These are phyloP conservation scores for Canavalia gladiata DNA, from an alignment of 306 rosid species.

Conservation along the genomic window DNA sequence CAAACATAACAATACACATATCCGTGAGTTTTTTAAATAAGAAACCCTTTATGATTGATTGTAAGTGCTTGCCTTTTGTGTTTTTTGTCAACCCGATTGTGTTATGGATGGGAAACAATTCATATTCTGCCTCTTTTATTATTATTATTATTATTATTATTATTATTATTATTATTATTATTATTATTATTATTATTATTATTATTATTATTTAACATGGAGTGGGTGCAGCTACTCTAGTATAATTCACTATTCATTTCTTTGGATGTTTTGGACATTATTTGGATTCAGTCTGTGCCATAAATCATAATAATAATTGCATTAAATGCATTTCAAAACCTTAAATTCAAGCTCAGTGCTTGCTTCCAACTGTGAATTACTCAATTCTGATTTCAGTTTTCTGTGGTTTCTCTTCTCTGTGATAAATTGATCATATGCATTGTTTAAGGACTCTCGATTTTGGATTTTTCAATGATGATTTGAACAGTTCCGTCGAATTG, in stretches of 20 bases:
- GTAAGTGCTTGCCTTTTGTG: neutral
- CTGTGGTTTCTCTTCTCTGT: neutral
- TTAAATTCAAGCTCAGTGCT: conserved; percentile 16
- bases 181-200: neutral
- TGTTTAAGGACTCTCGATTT: neutral
- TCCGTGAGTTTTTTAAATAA: conserved; percentile 1
- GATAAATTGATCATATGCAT: neutral
- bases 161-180: neutral
- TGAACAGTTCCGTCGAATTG: conserved; percentile 12
- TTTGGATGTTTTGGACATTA: neutral
- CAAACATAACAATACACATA: neutral
- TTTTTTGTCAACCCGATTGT: neutral
- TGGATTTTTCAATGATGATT: neutral
- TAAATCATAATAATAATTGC: neutral
- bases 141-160: neutral
- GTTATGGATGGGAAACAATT: neutral
- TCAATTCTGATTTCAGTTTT: neutral
- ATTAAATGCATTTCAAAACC: neutral
- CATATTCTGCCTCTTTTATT: neutral
- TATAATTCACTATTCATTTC: conserved; percentile 6
- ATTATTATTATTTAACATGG: neutral
- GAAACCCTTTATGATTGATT: neutral
- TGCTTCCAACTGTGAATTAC: neutral
- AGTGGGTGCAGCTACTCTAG: conserved; percentile 1
- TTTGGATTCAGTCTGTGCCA: neutral